Evolutionary conservation across 1,139 yeast genomes (phyloP), one percentile per base, ranked within the genome.

Genomic region (Suhomyces coccinellae): DNA sequence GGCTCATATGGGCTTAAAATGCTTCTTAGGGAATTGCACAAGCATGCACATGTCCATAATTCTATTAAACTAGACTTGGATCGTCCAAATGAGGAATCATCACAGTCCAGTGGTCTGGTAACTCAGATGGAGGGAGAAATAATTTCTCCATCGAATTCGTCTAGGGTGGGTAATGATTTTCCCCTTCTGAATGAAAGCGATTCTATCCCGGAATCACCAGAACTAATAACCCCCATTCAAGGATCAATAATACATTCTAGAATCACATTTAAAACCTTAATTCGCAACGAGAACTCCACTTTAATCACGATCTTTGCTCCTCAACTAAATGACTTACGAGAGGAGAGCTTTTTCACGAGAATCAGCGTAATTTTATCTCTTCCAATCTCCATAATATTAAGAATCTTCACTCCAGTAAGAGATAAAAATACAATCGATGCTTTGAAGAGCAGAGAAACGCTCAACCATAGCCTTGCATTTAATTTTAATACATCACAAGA

Each of bases 371-470:
- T 73, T 2, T 40, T 73, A n/a, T 55, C 75, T 7, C 45, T 75
- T 1, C 84, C 84, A 1, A 60, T 78, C 1, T 66, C 75, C 1
- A 49, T 77, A 1, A 36, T 77, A 3, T 62, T 81, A 14, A 66
- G 79, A 16, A 33, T 77, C 4, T 71, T 83, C 0, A 67, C 75
- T 1, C 86, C 87, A 0, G 82, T 79, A 1, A 46, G 69, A 34
- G 67, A 66, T 33, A 57, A 59, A 27, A 29, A 53, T 0, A 41
- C 51, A 6, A 45, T 58, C 3, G 9, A 22, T 13, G 44, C 39
- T 4, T 31, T 46, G 4, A 31, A 29, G n/a, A 12, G 12, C 15
- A 37, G 39, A n/a, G 49, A 46, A 36, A 36, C 16, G 2, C 15
- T 41, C 11, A 36, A 32, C 33, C 20, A 38, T 12, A 33, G 27